Evolutionary conservation across 176 grass and related monocot genomes (phyloP).

Genomic region (Musa troglodytarum): DNA sequence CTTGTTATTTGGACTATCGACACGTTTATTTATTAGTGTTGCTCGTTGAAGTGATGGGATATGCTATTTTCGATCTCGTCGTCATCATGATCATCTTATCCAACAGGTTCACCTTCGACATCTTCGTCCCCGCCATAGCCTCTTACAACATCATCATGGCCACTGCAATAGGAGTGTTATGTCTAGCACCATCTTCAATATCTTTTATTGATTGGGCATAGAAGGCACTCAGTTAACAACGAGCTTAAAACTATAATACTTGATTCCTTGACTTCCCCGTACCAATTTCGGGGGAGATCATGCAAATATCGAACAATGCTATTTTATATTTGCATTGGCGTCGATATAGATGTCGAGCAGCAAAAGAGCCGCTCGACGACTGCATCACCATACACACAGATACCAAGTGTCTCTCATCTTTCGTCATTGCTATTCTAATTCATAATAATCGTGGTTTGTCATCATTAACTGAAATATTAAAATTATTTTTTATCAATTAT

Average conservation of each 20-base stretch:
- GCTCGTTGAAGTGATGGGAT: too few species aligned
- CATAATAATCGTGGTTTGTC: accelerated
- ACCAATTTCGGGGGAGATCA: accelerated
- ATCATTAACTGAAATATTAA: too few species aligned
- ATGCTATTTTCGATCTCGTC: too few species aligned
- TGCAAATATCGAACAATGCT: too few species aligned
- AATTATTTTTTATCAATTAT: too few species aligned
- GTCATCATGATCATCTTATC: too few species aligned
- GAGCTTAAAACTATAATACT: accelerated
- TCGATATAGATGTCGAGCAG: accelerated
- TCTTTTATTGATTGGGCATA: too few species aligned
- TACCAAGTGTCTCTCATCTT: accelerated
- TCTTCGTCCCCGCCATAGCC: too few species aligned
- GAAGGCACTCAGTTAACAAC: accelerated
- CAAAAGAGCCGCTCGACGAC: too few species aligned
- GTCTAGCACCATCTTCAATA: too few species aligned
- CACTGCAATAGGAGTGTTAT: accelerated
- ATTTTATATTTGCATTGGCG: accelerated
- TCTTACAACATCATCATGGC: too few species aligned
- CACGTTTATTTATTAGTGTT: accelerated
- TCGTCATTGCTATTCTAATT: too few species aligned
- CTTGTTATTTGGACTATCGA: accelerated
- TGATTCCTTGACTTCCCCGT: accelerated
- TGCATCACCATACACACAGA: accelerated
- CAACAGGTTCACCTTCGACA: accelerated